Percentiles rank a stretch among this genome's conserved stretches.
Evolutionary conservation across 1,284 basidiomycete genomes (phyloP).

Genomic region (Cryptococcus amylolentus): DNA sequence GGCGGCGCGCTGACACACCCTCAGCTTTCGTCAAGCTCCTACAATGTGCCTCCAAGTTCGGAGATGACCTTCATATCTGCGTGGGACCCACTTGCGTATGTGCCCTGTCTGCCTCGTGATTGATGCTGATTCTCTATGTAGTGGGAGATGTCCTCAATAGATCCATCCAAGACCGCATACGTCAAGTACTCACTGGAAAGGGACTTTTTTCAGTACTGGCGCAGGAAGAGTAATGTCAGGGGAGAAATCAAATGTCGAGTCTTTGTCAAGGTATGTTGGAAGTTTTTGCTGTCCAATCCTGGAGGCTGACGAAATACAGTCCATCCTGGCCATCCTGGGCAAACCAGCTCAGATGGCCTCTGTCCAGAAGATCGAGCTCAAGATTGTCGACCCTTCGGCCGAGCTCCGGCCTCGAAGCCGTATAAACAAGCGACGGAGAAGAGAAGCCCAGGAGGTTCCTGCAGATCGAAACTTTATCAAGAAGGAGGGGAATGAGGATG

Average conservation of each 20-base stretch:
- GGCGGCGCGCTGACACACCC: background rate
- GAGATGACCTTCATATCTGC: constrained; percentile 47
- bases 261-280: constrained; percentile 42
- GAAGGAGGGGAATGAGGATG: constrained; percentile 15
- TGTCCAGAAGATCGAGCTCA: constrained; percentile 42
- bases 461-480: constrained; percentile 1
- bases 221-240: constrained; percentile 10
- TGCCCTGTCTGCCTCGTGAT: background rate
- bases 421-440: constrained; percentile 1
- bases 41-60: constrained; percentile 46
- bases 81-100: constrained; percentile 36
- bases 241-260: constrained; percentile 43
- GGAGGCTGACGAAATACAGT: constrained; percentile 25
- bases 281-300: background rate
- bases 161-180: constrained; percentile 46
- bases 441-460: constrained; percentile 11
- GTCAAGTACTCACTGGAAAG: constrained; percentile 41
- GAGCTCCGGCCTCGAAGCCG: constrained; percentile 14
- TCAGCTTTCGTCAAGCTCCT: constrained; percentile 45
- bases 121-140: constrained; percentile 4
- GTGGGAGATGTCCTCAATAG: constrained; percentile 47
- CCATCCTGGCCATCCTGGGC: constrained; percentile 44
- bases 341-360: constrained; percentile 35
- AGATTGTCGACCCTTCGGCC: constrained; percentile 38
- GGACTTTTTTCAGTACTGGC: constrained; percentile 42